Evolutionary conservation across 1,284 basidiomycete genomes (phyloP).

Genomic region (Taiwanofungus camphoratus): DNA sequence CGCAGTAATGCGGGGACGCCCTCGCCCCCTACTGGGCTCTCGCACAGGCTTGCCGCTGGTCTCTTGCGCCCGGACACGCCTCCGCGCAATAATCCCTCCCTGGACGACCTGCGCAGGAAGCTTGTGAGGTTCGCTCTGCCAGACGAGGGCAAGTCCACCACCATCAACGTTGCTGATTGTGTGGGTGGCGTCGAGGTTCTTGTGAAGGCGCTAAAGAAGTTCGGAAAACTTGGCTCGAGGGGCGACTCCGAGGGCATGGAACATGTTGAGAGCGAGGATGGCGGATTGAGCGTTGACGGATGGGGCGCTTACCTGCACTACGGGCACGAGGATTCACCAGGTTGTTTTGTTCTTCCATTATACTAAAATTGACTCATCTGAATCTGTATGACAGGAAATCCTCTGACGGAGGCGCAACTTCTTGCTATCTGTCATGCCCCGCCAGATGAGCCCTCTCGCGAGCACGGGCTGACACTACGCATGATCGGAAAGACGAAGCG

Average conservation of each 20-base stretch:
- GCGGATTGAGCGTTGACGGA: slow-evolving; percentile 75
- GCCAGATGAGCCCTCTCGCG: slow-evolving; percentile 76
- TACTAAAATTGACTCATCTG: slow-evolving; percentile 1
- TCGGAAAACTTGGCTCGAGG: slow-evolving; percentile 61
- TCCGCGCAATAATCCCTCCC: slow-evolving; percentile 43
- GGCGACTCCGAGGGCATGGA: slow-evolving; percentile 43
- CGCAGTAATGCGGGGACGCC: slow-evolving; percentile 37
- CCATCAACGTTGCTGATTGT: slow-evolving; percentile 77
- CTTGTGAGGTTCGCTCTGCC: slow-evolving; percentile 83
- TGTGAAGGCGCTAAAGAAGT: slow-evolving; percentile 83
- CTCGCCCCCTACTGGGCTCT: slow-evolving; percentile 43
- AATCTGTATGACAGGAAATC: slow-evolving; percentile 41
- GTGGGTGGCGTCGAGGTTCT: slow-evolving; percentile 78
- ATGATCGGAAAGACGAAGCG: slow-evolving; percentile 32
- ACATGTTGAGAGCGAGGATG: slow-evolving; percentile 51
- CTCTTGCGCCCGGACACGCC: slow-evolving; percentile 42
- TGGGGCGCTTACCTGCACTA: slow-evolving; percentile 79
- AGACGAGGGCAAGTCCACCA: slow-evolving; percentile 70
- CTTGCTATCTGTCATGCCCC: slow-evolving; percentile 82
- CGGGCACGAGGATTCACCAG: slow-evolving; percentile 48
- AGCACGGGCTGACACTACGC: slow-evolving; percentile 78
- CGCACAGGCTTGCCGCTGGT: slow-evolving; percentile 43
- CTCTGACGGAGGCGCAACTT: slow-evolving; percentile 81
- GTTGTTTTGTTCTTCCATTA: slow-evolving; percentile 30
- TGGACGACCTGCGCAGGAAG: slow-evolving; percentile 76